phyloP scores from a whole-genome alignment of 768 basidiomycete species.

The Galerina sulciceps region DNA sequence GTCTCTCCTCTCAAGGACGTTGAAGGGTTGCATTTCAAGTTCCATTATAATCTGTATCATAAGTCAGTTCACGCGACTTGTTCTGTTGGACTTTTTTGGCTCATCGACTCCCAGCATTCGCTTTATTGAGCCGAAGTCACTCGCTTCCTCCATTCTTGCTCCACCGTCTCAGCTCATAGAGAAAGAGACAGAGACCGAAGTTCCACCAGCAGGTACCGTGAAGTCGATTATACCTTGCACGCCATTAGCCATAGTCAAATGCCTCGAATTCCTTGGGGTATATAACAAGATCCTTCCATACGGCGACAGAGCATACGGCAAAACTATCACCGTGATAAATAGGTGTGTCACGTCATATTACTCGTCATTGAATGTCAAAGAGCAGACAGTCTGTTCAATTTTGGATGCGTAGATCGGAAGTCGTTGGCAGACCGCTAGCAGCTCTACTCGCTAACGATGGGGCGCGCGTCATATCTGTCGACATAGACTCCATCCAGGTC shows the following conservation, averaged over 20 bases:
- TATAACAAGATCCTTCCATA: conserved; percentile 93
- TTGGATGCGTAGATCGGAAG: conserved; percentile 74
- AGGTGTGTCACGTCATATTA: conserved; percentile 50
- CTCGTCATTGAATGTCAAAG: neutral
- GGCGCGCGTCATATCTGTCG: conserved; percentile 92
- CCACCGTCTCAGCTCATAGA: conserved; percentile 39
- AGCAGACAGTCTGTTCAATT: neutral
- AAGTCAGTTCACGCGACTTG: conserved; percentile 57
- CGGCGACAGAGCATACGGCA: conserved; percentile 94
- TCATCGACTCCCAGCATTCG: conserved; percentile 68
- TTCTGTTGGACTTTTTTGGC: neutral
- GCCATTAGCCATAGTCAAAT: conserved; percentile 95
- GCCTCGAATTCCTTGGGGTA: conserved; percentile 86
- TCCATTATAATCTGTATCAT: conserved; percentile 93
- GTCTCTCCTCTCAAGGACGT: conserved; percentile 98
- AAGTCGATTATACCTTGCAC: conserved; percentile 99
- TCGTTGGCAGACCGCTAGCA: conserved; percentile 96
- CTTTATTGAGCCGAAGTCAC: conserved; percentile 80
- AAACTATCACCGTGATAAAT: conserved; percentile 93
- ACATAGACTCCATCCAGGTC: conserved; percentile 92
- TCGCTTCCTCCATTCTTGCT: conserved; percentile 48
- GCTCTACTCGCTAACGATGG: conserved; percentile 96
- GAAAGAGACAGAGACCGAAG: conserved; percentile 51
- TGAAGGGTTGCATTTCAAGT: conserved; percentile 96
- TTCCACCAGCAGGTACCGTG: conserved; percentile 82